Conservation (phyloP, 805 yeast genomes). For the Pichia paraexigua region DNA sequence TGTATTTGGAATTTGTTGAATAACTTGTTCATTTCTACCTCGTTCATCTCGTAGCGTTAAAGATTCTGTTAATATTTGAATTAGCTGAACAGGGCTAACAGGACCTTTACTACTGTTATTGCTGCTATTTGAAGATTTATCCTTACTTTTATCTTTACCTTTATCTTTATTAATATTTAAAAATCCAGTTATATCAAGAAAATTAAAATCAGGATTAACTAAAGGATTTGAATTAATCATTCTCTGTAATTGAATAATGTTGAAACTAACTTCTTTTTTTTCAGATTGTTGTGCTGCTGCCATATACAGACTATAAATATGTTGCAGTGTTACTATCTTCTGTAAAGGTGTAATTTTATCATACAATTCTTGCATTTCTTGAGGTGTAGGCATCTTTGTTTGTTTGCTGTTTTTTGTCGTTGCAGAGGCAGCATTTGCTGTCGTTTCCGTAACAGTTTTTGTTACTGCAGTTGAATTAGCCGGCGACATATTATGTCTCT, state of each 20-base stretch:
- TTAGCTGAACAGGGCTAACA: constrained; percentile 29
- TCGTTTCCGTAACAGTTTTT: neutral
- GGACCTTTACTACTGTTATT: constrained; percentile 4
- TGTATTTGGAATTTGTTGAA: constrained; percentile 27
- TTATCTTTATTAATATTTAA: constrained; percentile 13
- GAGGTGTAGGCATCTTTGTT: constrained; percentile 21
- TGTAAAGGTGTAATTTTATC: constrained; percentile 27
- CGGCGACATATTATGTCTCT: neutral
- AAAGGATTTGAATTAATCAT: constrained; percentile 32
- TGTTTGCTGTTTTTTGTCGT: constrained; percentile 1
- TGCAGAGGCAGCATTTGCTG: neutral
- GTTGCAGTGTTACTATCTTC: constrained; percentile 31
- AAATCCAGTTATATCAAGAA: constrained; percentile 25
- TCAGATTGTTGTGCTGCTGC: constrained; percentile 29
- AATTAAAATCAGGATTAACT: constrained; percentile 29
- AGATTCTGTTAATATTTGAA: constrained; percentile 30
- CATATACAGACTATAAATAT: constrained; percentile 28
- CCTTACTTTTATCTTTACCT: neutral
- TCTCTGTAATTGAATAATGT: constrained; percentile 28
- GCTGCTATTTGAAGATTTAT: neutral
- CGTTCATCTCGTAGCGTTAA: constrained; percentile 24
- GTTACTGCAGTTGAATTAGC: neutral
- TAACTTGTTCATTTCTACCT: constrained; percentile 23
- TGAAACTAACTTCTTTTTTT: constrained; percentile 29
- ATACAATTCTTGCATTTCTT: constrained; percentile 22